Conservation (phyloP, 2,329 filamentous ascomycete species). For the Aspergillus ibericus region DNA sequence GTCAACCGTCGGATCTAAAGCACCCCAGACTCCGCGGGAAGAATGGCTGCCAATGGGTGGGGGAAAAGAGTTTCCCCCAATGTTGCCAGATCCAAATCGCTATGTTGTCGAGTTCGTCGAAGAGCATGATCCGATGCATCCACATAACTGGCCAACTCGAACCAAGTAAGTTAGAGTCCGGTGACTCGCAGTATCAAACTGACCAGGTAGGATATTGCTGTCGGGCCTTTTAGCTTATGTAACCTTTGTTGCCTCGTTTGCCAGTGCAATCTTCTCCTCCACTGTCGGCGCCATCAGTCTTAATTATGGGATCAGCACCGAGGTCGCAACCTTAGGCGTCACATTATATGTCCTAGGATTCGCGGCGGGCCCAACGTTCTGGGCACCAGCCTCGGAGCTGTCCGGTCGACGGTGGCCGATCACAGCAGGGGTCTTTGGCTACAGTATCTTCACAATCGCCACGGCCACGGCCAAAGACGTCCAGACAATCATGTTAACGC, state of each 20-base stretch:
- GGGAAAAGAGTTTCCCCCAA: conserved; percentile 31
- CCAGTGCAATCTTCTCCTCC: conserved; percentile 65
- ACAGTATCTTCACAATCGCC: conserved; percentile 48
- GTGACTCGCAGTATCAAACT: neutral
- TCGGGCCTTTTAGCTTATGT: conserved; percentile 40
- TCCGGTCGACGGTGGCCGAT: conserved; percentile 57
- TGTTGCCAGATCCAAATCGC: conserved; percentile 51
- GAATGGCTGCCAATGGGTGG: conserved; percentile 30
- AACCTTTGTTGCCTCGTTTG: conserved; percentile 53
- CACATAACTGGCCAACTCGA: conserved; percentile 52
- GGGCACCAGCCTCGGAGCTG: conserved; percentile 63
- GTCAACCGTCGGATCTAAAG: conserved; percentile 28
- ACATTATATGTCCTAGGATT: conserved; percentile 54
- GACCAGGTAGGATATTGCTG: conserved; percentile 7
- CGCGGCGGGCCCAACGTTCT: conserved; percentile 60
- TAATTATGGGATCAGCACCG: conserved; percentile 46
- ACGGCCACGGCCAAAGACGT: conserved; percentile 44
- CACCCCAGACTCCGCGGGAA: conserved; percentile 17
- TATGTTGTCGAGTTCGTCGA: conserved; percentile 58
- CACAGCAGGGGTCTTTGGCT: conserved; percentile 42
- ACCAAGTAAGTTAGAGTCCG: conserved; percentile 37
- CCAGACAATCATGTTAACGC: conserved; percentile 43
- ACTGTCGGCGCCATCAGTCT: conserved; percentile 57
- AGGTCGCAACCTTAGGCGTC: conserved; percentile 48
- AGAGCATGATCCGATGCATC: conserved; percentile 51